A percentile compares a stretch with the other conserved stretches of the same genome.
Conservation (phyloP, 2,329 filamentous ascomycete genomes). For the Amesomyces nigricolor region DNA sequence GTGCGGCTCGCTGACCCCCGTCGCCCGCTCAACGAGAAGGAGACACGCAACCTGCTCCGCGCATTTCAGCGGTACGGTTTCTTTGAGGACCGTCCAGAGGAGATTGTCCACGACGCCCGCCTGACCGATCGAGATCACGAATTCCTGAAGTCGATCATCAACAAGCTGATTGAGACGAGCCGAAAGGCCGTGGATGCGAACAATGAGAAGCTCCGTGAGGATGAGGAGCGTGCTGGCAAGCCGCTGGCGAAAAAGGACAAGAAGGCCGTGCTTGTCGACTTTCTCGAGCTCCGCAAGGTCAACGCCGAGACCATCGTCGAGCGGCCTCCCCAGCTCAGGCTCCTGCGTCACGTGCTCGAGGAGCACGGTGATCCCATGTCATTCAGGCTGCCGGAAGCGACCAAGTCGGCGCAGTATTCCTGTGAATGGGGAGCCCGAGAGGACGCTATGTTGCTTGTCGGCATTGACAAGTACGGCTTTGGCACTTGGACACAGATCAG, state of each 20-base stretch:
- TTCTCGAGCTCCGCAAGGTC: slow-evolving; percentile 84
- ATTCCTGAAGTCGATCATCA: slow-evolving; percentile 69
- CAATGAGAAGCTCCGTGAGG: slow-evolving; percentile 66
- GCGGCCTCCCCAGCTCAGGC: slow-evolving; percentile 79
- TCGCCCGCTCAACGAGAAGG: slow-evolving; percentile 86
- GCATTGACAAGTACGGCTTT: slow-evolving; percentile 89
- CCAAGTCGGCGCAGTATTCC: slow-evolving; percentile 84
- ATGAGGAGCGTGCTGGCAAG: slow-evolving; percentile 78
- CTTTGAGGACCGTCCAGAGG: slow-evolving; percentile 79
- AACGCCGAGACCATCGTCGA: slow-evolving; percentile 95
- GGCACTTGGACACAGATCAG: slow-evolving; percentile 93
- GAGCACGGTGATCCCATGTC: slow-evolving; percentile 63
- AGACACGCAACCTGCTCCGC: slow-evolving; percentile 84
- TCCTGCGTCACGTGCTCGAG: slow-evolving; percentile 70
- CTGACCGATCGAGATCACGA: slow-evolving; percentile 75
- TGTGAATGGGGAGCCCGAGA: slow-evolving; percentile 90
- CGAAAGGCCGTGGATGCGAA: slow-evolving; percentile 59
- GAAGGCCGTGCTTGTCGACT: slow-evolving; percentile 94
- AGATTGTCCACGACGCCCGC: slow-evolving; percentile 82
- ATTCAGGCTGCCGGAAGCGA: slow-evolving; percentile 86
- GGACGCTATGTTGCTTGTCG: slow-evolving; percentile 94
- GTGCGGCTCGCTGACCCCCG: slow-evolving; percentile 75
- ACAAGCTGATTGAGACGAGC: slow-evolving; percentile 61
- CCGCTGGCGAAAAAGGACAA: slow-evolving; percentile 91
- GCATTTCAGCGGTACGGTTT: slow-evolving; percentile 89